A percentile compares a stretch with the other conserved stretches of the same genome.
Conservation (phyloP, 2,329 filamentous ascomycete genomes). For the Madurella fahalii region DNA sequence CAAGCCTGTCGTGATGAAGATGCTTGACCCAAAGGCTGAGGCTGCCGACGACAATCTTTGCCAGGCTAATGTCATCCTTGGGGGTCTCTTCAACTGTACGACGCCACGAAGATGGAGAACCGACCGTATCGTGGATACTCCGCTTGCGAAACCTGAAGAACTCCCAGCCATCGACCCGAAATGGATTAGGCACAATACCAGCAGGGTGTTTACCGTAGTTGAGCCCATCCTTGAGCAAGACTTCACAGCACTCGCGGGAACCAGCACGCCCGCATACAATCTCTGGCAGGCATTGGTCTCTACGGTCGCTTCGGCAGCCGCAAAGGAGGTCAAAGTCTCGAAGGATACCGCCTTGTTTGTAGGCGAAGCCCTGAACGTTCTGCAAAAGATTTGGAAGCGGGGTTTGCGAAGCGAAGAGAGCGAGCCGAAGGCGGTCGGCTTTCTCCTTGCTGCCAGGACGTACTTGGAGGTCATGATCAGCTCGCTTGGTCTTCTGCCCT, state of each 20-base stretch:
- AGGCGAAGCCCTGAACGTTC: constrained; percentile 63
- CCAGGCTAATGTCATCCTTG: constrained; percentile 65
- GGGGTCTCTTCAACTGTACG: constrained; percentile 63
- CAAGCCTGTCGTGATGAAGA: constrained; percentile 55
- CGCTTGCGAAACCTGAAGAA: constrained; percentile 62
- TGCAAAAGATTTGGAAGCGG: constrained; percentile 65
- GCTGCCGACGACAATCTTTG: constrained; percentile 45
- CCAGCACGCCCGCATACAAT: constrained; percentile 48
- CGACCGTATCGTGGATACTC: constrained; percentile 60
- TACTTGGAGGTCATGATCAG: constrained; percentile 48
- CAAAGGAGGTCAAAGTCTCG: constrained; percentile 86
- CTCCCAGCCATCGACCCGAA: constrained; percentile 78
- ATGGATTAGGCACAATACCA: constrained; percentile 75
- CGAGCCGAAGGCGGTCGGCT: constrained; percentile 43
- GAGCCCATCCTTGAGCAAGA: constrained; percentile 56
- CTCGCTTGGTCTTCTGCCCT: constrained; percentile 55
- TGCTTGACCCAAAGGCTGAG: constrained; percentile 43
- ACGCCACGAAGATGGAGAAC: constrained; percentile 66
- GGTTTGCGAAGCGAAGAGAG: constrained; percentile 43
- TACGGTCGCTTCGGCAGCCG: constrained; percentile 62
- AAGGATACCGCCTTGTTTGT: constrained; percentile 78
- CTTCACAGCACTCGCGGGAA: constrained; percentile 59
- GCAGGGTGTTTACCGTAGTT: constrained; percentile 60
- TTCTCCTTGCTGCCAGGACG: constrained; percentile 51
- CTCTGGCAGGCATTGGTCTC: constrained; percentile 61